Base-by-base conservation (phyloP, 1,139 yeast genomes). In the Petasospora fabianii region DNA sequence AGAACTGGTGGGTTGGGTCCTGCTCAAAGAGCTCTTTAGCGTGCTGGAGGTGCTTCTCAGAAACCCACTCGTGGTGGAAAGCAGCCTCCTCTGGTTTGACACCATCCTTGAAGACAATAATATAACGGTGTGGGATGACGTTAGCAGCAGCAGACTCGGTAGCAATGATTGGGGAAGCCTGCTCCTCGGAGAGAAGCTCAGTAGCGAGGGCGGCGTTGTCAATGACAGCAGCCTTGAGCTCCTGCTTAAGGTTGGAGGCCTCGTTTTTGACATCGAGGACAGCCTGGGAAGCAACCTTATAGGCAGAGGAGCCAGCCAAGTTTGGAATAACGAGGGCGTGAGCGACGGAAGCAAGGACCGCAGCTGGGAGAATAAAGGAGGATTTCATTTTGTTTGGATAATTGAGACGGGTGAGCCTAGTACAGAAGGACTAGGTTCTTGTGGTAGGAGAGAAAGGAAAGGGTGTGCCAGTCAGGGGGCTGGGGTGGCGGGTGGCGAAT, bases 51-150 rank as follows among this genome's bases (percentile, higher is more conserved):
- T 64, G 66, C 24, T 53, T 50, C 26, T 47, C 65, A 47, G 50
- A 39, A 24, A 84, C 77, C 79, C 84, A 73, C 53, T 73, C 72
- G 56, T 72, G 73, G 66, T 87, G 96, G 68, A 75, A 71, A 24
- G 69, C 68, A 24, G 76, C 65, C 43, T 73, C 73, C 28, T 75
- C 74, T 18, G 68, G 60, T 22, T 71, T 56, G 34, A 78, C 67
- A 38, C 69, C 75, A 36, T 77, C 75, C 69, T 85, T 86, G 66
- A 86, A 77, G 35, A 85, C 87, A 47, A 81, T 62, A 47, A 88
- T 84, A 67, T 85, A 88, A 59, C 84, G 80, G 68, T 84, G 77
- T 36, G 88, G 84, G 52, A 86, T 75, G 38, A 73, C 54, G 50
- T 76, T 74, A 43, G 72, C 66, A 28, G 61, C 55, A 44, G 68